Percentiles rank a stretch among this genome's conserved stretches.
phyloP scores from a whole-genome alignment of 2,329 filamentous ascomycete genomes.

The Allantophomopsis cytisporea region DNA sequence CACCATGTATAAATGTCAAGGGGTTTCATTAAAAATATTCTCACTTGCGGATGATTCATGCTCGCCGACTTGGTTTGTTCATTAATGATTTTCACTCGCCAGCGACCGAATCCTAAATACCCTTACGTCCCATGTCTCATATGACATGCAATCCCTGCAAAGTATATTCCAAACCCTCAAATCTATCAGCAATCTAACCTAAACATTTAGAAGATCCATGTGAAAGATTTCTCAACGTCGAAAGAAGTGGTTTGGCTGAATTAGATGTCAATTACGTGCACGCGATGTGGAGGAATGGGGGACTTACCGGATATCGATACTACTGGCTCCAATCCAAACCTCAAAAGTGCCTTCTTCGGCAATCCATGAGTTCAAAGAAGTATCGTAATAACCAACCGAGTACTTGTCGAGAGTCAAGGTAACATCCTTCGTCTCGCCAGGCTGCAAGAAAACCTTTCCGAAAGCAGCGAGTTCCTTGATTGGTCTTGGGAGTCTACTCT shows the following conservation, averaged over 20 bases:
- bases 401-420: constrained; percentile 29
- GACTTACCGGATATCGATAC: constrained; percentile 46
- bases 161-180: no score
- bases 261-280: constrained; percentile 8
- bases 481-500: constrained; percentile 45
- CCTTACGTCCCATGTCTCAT: no score
- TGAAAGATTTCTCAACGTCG: constrained; percentile 49
- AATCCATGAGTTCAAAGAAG: constrained; percentile 43
- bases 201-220: constrained; percentile 40
- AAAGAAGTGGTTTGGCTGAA: constrained; percentile 34
- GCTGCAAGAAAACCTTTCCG: constrained; percentile 41
- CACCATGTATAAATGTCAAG: no score
- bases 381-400: constrained; percentile 47
- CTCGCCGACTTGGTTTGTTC: no score
- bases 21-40: no score
- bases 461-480: constrained; percentile 57
- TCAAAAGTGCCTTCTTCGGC: constrained; percentile 51
- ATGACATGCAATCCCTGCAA: no score
- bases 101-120: no score
- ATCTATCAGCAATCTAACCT: no score
- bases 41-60: no score
- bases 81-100: no score
- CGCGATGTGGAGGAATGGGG: not conserved
- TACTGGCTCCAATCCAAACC: constrained; percentile 46
- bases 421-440: constrained; percentile 30